A percentile compares a stretch with the other conserved stretches of the same genome.
These are phyloP conservation scores for Apiospora marii DNA, from an alignment of 2,329 filamentous ascomycete genomes.

Conservation along the genomic window DNA sequence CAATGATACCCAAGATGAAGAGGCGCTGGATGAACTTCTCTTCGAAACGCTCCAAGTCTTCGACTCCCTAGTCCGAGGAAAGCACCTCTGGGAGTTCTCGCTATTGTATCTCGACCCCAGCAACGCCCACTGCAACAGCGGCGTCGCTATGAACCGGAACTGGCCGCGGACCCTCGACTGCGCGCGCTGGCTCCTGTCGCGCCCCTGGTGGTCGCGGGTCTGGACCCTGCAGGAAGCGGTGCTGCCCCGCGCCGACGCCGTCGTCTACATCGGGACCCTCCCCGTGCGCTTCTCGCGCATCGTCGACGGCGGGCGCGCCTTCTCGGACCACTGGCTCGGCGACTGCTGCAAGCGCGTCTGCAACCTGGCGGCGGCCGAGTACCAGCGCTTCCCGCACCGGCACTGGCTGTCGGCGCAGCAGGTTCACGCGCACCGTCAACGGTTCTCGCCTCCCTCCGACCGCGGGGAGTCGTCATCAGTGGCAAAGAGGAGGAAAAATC, in stretches of 20 bases:
- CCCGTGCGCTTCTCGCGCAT: slow-evolving; percentile 18
- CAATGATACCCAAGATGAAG: not conserved
- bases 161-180: slow-evolving; percentile 7
- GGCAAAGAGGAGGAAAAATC: not conserved
- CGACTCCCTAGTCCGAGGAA: not conserved
- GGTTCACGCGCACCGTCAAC: not conserved
- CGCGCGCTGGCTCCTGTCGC: slow-evolving; percentile 1
- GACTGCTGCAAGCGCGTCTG: slow-evolving; percentile 15
- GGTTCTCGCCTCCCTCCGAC: not conserved
- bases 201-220: slow-evolving; percentile 11
- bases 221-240: slow-evolving; percentile 20
- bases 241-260: not conserved
- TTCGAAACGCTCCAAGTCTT: not conserved
- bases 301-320: not conserved
- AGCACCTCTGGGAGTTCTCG: slow-evolving; percentile 14
- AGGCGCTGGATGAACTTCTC: not conserved
- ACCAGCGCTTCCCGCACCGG: slow-evolving; percentile 2
- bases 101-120: not conserved
- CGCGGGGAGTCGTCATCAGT: not conserved
- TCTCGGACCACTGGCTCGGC: not conserved
- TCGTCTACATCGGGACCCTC: slow-evolving; percentile 3
- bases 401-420: not conserved
- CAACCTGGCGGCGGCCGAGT: slow-evolving; percentile 4
- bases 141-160: not conserved
- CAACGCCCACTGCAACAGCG: too few species aligned